Percentiles rank a stretch among this genome's conserved stretches.
phyloP scores from a whole-genome alignment of 2,329 filamentous ascomycete species.

The Tolypocladium album region DNA sequence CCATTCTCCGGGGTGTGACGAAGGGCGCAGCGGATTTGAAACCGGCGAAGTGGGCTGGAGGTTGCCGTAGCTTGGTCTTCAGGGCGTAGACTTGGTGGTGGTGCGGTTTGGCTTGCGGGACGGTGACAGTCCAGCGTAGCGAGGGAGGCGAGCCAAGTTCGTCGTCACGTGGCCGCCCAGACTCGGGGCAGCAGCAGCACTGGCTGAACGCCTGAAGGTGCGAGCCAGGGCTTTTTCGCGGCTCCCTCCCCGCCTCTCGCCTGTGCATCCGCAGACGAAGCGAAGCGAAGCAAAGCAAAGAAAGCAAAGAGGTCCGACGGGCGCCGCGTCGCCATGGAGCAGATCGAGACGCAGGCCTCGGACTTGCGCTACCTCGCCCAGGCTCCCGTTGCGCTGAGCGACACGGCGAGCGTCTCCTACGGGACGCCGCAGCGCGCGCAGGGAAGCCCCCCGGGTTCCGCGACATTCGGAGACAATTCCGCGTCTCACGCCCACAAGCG shows the following conservation, averaged over 20 bases:
- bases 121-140: not conserved
- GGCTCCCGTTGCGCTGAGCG: constrained; percentile 20
- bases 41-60: not conserved
- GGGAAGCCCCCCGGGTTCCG: constrained; percentile 25
- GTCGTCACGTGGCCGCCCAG: not conserved
- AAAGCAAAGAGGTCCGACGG: not conserved
- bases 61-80: not conserved
- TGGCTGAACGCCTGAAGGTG: not conserved
- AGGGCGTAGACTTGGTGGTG: not conserved
- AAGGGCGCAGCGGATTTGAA: not conserved
- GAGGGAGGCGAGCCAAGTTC: not conserved
- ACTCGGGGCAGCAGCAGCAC: not conserved
- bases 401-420: constrained; percentile 18
- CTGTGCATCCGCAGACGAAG: not conserved
- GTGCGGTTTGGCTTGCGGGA: too few species aligned
- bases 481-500: constrained; percentile 24
- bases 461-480: constrained; percentile 39
- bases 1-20: not conserved
- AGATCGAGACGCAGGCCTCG: constrained; percentile 42
- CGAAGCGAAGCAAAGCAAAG: not conserved
- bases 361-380: constrained; percentile 41
- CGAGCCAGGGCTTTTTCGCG: not conserved
- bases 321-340: constrained; percentile 31
- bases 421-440: constrained; percentile 21
- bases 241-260: not conserved